Percentiles rank a stretch among this genome's conserved stretches.
Conservation (phyloP, 176 grass and related monocot genomes). For the Triticum turgidum region DNA sequence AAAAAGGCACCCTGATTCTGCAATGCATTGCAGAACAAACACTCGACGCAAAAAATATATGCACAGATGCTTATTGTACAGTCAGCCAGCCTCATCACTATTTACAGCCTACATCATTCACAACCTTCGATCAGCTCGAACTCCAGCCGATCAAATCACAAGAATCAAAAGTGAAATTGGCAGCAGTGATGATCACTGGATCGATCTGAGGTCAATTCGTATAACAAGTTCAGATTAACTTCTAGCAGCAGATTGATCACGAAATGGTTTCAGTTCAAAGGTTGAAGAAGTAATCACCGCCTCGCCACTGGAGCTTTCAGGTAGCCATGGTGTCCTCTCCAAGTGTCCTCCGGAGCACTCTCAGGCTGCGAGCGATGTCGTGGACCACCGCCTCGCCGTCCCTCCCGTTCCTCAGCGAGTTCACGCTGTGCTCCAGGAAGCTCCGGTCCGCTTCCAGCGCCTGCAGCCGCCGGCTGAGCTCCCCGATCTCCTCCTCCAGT, state of each 20-base stretch:
- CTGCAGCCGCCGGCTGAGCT: conserved; percentile 53
- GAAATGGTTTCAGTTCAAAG: not conserved
- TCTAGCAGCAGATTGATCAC: not conserved
- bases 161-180: not conserved
- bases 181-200: not conserved
- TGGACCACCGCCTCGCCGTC: conserved; percentile 58
- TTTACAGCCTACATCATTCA: conserved; percentile 27
- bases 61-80: not conserved
- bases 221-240: not conserved
- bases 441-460: conserved; percentile 65
- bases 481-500: conserved; percentile 52
- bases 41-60: not conserved
- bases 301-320: not conserved
- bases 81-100: conserved; percentile 9
- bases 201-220: not conserved
- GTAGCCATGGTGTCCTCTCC: conserved; percentile 32
- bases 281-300: conserved; percentile 1
- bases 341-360: conserved; percentile 47
- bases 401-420: conserved; percentile 61
- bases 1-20: not conserved
- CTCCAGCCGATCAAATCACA: not conserved
- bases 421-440: conserved; percentile 80
- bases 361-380: conserved; percentile 60
- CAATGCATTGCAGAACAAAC: not conserved
- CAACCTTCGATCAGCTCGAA: not conserved